Evolutionary conservation across 306 rosid genomes (phyloP), one percentile per base, ranked within the genome.

Genomic region (Alnus glutinosa): DNA sequence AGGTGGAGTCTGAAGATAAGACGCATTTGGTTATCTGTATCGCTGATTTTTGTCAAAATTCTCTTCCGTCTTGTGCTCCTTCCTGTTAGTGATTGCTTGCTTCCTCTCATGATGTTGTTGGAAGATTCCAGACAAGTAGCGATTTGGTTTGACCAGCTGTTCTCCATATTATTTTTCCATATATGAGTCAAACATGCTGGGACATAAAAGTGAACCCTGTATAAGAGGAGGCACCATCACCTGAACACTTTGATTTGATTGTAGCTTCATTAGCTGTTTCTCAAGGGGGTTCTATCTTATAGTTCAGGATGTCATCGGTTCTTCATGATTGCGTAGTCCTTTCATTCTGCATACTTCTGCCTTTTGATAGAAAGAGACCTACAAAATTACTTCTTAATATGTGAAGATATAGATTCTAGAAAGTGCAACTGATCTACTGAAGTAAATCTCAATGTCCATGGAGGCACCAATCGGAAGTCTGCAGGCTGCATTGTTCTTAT

Each of bases 401-500:
- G 30, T 58, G 76, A 49, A 49, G 49, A 75, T 39, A 16, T 42
- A 68, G 51, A 68, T 7, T 42, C 3, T n/a, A 39, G 50, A 32
- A 68, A 14, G 72, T 16, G 28, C 72, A 18, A 68, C 51, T 9
- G 70, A 67, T 13, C 50, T 68, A 68, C 72, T 42, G 72, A 42
- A 68, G 72, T 68, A 42, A 68, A 68, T 68, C 72, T 67, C 72
- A 68, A 9, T 30, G n/a, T 39, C 2, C 42, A 42, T 39, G 72
- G 66, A 73, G 55, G 76, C 86, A 83, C 80, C 77, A 82, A 69
- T 80, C 78, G 50, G 80, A 75, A 83, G 77, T 77, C 76, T 78
- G 79, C 68, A 71, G 72, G 83, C 80, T 69, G 85, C 84, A 59
- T 77, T 83, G 77, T 79, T 85, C 81, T 78, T 54, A 81, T 84